Conservation (phyloP, 2,329 filamentous ascomycete genomes). For the Chrysosporium keratinophilum region DNA sequence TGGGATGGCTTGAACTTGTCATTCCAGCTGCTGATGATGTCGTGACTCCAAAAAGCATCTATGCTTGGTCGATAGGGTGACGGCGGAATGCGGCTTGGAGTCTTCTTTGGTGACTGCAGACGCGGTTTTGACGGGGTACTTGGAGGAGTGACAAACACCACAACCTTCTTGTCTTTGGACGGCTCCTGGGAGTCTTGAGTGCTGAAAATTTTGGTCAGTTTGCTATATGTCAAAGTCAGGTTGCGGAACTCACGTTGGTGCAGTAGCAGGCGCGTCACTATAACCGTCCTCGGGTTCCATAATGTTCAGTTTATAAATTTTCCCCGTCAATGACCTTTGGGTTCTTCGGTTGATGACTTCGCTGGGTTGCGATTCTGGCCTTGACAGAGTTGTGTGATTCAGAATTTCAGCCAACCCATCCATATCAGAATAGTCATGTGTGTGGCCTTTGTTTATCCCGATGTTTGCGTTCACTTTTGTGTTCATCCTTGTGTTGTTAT, state of each 20-base stretch:
- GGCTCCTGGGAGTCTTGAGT: neutral
- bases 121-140: constrained; percentile 35
- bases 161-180: neutral
- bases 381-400: constrained; percentile 3
- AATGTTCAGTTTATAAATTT: neutral
- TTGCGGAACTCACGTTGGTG: neutral
- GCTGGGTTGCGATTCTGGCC: neutral
- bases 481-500: constrained; percentile 16
- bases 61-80: constrained; percentile 42
- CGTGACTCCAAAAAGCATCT: constrained; percentile 47
- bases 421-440: neutral
- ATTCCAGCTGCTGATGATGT: constrained; percentile 45
- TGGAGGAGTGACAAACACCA: constrained; percentile 31
- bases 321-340: neutral
- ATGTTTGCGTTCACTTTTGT: constrained; percentile 12
- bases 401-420: constrained; percentile 1
- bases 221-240: neutral
- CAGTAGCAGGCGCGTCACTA: neutral
- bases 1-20: constrained; percentile 41
- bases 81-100: constrained; percentile 35
- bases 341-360: neutral
- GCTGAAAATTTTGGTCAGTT: constrained; percentile 1
- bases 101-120: constrained; percentile 42
- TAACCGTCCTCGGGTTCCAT: neutral
- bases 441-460: neutral